phyloP scores from a whole-genome alignment of 352 stramenopile genomes.

The Phytophthora multivora region DNA sequence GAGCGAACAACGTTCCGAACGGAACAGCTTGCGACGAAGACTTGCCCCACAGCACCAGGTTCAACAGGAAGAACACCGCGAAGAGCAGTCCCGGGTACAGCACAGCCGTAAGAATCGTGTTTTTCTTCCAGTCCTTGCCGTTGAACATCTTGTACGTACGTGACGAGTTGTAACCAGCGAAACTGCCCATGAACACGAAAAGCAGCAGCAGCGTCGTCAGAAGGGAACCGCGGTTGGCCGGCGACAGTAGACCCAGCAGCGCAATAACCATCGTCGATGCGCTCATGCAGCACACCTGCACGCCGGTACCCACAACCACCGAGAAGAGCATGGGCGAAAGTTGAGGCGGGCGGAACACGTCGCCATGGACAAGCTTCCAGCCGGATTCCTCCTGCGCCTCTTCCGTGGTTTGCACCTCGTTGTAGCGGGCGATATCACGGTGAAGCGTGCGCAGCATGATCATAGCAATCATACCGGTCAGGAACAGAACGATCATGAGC shows the following conservation, averaged over 20 bases:
- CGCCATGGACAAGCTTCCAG: slow-evolving; percentile 97
- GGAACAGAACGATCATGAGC: slow-evolving; percentile 99
- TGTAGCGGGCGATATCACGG: slow-evolving; percentile 97
- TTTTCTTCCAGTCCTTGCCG: slow-evolving; percentile 97
- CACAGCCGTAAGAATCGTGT: slow-evolving; percentile 95
- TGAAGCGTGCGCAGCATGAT: slow-evolving; percentile 99
- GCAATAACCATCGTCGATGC: slow-evolving; percentile 95
- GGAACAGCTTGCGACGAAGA: slow-evolving; percentile 89
- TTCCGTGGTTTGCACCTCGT: slow-evolving; percentile 94
- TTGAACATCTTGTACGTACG: slow-evolving; percentile 99
- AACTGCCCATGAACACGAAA: slow-evolving; percentile 98
- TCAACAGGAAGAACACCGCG: slow-evolving; percentile 95
- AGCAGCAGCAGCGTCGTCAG: slow-evolving; percentile 97
- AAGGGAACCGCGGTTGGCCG: slow-evolving; percentile 96
- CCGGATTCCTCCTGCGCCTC: slow-evolving; percentile 96
- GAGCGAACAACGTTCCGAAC: slow-evolving; percentile 96
- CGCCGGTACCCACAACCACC: slow-evolving; percentile 95
- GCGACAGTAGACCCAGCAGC: slow-evolving; percentile 95
- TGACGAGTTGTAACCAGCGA: slow-evolving; percentile 96
- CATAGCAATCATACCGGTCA: slow-evolving; percentile 99
- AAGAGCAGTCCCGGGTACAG: slow-evolving; percentile 95
- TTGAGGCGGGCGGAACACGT: slow-evolving; percentile 98
- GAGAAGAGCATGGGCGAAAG: slow-evolving; percentile 94
- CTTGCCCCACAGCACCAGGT: slow-evolving; percentile 94
- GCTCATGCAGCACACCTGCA: slow-evolving; percentile 96